Evolutionary conservation across 2,329 filamentous ascomycete genomes (phyloP), one percentile per base, ranked within the genome.

Genomic region (Trichoderma oligosporum): DNA sequence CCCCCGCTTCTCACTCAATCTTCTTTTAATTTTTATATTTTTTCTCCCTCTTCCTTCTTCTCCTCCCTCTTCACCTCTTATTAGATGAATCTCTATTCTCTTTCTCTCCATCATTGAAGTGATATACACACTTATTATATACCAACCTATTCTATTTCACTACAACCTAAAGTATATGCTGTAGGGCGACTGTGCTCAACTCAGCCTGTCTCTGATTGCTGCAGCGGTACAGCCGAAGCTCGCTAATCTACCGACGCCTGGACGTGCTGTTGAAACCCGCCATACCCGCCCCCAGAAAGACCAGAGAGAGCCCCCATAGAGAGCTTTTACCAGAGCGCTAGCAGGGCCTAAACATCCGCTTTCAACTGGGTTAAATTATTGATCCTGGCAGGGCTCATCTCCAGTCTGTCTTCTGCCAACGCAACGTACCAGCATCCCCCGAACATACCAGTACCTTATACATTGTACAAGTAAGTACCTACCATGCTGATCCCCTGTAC

Each of bases 181-280:
- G n/a, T n/a, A n/a, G n/a, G n/a, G n/a, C n/a, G n/a, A n/a, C n/a
- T n/a, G n/a, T n/a, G n/a, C n/a, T n/a, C n/a, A n/a, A n/a, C n/a
- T n/a, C n/a, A n/a, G 22, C 20, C 39, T n/a, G 39, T 25, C 20
- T 27, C 25, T 29, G n/a, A 16, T 42, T 45, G 27, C 44, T 42
- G 44, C 39, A 52, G 33, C 47, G 53, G 44, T 41, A 44, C 53
- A 57, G 53, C 57, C 51, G 56, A 49, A 46, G 24, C 49, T 62
- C 61, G 61, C 61, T 62, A 61, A 62, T 58, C 58, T 56, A 41
- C 33, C 45, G 36, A 27, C 22, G 52, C 57, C 56, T 52, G 42
- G 33, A 44, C 48, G 3, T 18, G 18, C 57, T 31, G 38, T 41
- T 46, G 29, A 46, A 55, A 31, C 27, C 27, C 27, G 27, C 27